Evolutionary conservation across 2,329 filamentous ascomycete species (phyloP).

Genomic region (Colletotrichum ledebouriae): DNA sequence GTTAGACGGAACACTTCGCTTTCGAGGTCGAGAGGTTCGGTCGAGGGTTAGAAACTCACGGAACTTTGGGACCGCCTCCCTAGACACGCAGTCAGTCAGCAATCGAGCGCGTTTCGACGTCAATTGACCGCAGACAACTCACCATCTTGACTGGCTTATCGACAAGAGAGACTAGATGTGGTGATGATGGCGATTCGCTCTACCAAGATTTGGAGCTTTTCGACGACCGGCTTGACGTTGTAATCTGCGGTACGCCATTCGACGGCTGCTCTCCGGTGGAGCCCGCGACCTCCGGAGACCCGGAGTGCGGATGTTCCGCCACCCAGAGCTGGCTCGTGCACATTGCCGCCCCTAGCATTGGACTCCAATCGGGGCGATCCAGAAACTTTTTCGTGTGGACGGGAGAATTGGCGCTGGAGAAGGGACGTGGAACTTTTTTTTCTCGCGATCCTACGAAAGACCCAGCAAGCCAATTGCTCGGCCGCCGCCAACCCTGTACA

Average conservation of each 20-base stretch:
- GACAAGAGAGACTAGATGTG: constrained; percentile 49
- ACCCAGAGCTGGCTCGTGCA: constrained; percentile 32
- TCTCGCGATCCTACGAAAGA: constrained; percentile 30
- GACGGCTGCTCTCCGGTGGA: constrained; percentile 31
- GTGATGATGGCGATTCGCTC: constrained; percentile 43
- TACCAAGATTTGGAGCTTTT: constrained; percentile 40
- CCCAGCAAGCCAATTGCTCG: constrained; percentile 54
- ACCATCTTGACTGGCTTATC: constrained; percentile 68
- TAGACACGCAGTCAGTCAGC: constrained; percentile 59
- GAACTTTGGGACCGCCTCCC: constrained; percentile 81
- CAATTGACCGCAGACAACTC: constrained; percentile 45
- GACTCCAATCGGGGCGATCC: constrained; percentile 47
- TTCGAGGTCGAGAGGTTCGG: constrained; percentile 43
- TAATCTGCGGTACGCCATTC: constrained; percentile 33
- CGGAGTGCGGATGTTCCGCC: constrained; percentile 37
- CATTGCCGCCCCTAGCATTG: constrained; percentile 21
- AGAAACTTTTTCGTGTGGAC: constrained; percentile 53
- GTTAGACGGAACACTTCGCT: constrained; percentile 31
- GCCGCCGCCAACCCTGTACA: constrained; percentile 37
- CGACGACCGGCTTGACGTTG: constrained; percentile 28
- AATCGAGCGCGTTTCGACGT: not conserved
- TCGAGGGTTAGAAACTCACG: constrained; percentile 58
- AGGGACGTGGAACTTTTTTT: constrained; percentile 37
- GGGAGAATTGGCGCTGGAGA: constrained; percentile 37
- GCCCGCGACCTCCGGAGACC: constrained; percentile 22